These are phyloP conservation scores for Rhodosporidiobolus odoratus DNA, from an alignment of 768 basidiomycete species.

Conservation along the genomic window DNA sequence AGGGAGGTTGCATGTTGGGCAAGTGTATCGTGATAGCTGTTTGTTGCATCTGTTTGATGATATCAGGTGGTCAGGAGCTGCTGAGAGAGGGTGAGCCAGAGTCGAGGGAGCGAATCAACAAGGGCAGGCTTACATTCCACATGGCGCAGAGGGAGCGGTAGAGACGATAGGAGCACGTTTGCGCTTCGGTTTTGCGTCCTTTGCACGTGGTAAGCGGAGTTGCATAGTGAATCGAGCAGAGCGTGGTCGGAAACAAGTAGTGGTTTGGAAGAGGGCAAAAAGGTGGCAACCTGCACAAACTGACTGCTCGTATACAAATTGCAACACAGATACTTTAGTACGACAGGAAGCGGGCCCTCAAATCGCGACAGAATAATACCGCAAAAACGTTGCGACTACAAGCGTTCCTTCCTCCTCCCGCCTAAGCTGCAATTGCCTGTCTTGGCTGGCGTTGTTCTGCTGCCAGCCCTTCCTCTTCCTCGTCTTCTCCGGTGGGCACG, in stretches of 20 bases:
- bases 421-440: slow-evolving; percentile 7
- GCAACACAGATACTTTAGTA: too few species aligned
- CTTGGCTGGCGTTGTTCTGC: neutral
- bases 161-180: slow-evolving; percentile 30
- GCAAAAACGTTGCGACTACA: too few species aligned
- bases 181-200: neutral
- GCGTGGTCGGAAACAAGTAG: neutral
- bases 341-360: too few species aligned
- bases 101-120: neutral
- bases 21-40: slow-evolving; percentile 38
- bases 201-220: slow-evolving; percentile 17
- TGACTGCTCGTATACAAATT: too few species aligned
- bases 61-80: neutral
- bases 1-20: slow-evolving; percentile 41
- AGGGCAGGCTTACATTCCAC: slow-evolving; percentile 15
- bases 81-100: neutral
- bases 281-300: too few species aligned
- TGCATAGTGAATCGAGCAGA: slow-evolving; percentile 6
- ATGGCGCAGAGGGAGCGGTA: slow-evolving; percentile 13
- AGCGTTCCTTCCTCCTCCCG: neutral
- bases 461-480: neutral
- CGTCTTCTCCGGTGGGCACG: neutral
- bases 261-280: neutral
- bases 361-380: too few species aligned
- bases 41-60: slow-evolving; percentile 25